Evolutionary conservation across 345 rosid genomes (phyloP).

Genomic region (Sonneratia caseolaris): DNA sequence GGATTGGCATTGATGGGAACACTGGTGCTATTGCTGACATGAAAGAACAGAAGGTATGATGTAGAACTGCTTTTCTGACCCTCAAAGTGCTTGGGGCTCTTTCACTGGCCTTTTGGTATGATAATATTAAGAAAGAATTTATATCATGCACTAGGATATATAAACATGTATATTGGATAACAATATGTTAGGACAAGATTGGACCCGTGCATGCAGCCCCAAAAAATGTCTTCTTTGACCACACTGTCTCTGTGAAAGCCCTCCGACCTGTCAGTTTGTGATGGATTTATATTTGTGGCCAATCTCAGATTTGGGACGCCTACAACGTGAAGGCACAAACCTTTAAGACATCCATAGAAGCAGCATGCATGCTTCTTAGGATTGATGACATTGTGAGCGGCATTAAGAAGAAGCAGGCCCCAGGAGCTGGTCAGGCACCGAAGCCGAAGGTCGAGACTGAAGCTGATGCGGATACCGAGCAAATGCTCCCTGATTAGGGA

Average conservation of each 20-base stretch:
- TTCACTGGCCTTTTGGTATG: background rate
- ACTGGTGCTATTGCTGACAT: slow-evolving; percentile 83
- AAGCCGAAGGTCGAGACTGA: slow-evolving; percentile 81
- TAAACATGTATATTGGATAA: background rate
- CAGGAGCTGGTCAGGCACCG: slow-evolving; percentile 52
- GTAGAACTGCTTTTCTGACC: background rate
- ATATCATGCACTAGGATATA: background rate
- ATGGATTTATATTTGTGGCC: background rate
- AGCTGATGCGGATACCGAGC: slow-evolving; percentile 88
- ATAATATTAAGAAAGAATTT: background rate
- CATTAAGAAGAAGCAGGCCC: slow-evolving; percentile 84
- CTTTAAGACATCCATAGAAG: slow-evolving; percentile 90
- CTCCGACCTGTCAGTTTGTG: background rate
- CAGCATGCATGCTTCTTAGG: slow-evolving; percentile 87
- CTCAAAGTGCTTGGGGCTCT: background rate
- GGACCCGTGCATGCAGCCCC: background rate
- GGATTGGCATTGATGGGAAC: slow-evolving; percentile 90
- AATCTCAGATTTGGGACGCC: slow-evolving; percentile 80
- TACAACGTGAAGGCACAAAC: slow-evolving; percentile 93
- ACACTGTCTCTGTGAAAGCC: background rate
- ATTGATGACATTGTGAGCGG: slow-evolving; percentile 98
- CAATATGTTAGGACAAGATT: too few species aligned
- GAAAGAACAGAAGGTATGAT: slow-evolving; percentile 74
- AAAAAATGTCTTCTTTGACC: background rate
- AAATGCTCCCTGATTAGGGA: slow-evolving; percentile 74